Evolutionary conservation across 331 rosid species (phyloP), one percentile per base, ranked within the genome.

Genomic region (Rosa hybrid): DNA sequence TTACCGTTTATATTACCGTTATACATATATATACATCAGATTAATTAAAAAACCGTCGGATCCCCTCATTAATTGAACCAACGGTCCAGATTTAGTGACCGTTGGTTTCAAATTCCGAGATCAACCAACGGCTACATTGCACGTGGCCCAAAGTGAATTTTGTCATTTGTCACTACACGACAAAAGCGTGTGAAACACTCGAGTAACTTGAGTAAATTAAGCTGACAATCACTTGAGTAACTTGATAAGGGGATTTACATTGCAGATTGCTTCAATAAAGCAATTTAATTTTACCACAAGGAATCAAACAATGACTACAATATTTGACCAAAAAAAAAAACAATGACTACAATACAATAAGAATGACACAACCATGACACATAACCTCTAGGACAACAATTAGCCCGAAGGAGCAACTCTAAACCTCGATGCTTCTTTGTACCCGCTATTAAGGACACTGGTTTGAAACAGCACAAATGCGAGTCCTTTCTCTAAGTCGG

Each of bases 391-490:
- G 4, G 13, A 20, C 9, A 39, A 46, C 50, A 74, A 21, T 12
- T 16, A 4, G 23, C 34, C 68, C 53, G 27, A 45, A 76, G 79
- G 45, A 60, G 46, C 71, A 76, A 44, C 59, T 62, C 30, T 59
- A 62, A 75, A 59, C 62, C 68, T 21, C 38, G 39, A 67, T 25
- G 46, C 79, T 76, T 60, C 79, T 62, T 42, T 59, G 25, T 41
- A 56, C 41, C 11, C 34, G 34, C 18, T 5, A 45, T 11, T 54
- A 34, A 42, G 76, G 75, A 44, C 56, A 63, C 30, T 8, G 62
- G 10, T 44, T 21, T 54, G 45, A 12, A 67, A 75, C 51, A 45
- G 12, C 34, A 46, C 53, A 3, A 56, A 20, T 30, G 73, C 42
- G 12, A 46, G 3, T 16, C 14, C 21, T 20, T 53, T 68, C 77